phyloP scores from a whole-genome alignment of 768 basidiomycete genomes.

The Hemileccinum rubropunctum region DNA sequence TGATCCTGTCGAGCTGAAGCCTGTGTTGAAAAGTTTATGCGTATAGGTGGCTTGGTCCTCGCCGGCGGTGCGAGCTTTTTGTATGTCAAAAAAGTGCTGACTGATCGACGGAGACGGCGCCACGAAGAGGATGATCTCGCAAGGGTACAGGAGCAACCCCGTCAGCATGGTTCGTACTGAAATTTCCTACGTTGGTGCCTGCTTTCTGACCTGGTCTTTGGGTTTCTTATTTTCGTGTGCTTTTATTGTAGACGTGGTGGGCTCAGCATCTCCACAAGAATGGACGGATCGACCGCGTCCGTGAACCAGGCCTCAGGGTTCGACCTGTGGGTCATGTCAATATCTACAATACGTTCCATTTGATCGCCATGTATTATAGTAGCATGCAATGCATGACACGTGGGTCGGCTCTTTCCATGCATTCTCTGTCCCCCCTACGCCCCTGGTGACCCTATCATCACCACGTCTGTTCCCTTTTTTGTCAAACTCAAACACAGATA shows the following conservation, averaged over 20 bases:
- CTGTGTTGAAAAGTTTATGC: conserved; percentile 16
- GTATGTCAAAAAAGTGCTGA: conserved; percentile 30
- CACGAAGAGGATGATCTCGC: conserved; percentile 16
- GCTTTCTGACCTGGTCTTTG: conserved; percentile 9
- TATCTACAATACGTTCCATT: neutral
- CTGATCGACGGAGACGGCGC: conserved; percentile 22
- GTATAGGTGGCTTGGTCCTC: conserved; percentile 28
- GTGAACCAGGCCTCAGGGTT: conserved; percentile 8
- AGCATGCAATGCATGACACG: conserved; percentile 5
- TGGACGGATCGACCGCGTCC: conserved; percentile 4
- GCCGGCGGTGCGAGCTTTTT: conserved; percentile 29
- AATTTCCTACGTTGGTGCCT: neutral
- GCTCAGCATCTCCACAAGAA: conserved; percentile 4
- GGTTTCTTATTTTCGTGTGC: neutral
- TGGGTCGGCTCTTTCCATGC: neutral
- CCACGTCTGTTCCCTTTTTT: neutral
- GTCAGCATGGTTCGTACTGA: conserved; percentile 1
- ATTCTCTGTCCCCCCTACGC: neutral
- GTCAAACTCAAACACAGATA: neutral
- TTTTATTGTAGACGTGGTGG: neutral
- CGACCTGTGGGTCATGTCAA: neutral
- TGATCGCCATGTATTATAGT: neutral
- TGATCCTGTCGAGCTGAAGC: neutral
- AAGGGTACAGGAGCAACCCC: conserved; percentile 6
- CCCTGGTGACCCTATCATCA: conserved; percentile 4